Percentiles rank a stretch among this genome's conserved stretches.
Evolutionary conservation across 2,329 filamentous ascomycete genomes (phyloP).

Genomic region (Didymella lethalis): DNA sequence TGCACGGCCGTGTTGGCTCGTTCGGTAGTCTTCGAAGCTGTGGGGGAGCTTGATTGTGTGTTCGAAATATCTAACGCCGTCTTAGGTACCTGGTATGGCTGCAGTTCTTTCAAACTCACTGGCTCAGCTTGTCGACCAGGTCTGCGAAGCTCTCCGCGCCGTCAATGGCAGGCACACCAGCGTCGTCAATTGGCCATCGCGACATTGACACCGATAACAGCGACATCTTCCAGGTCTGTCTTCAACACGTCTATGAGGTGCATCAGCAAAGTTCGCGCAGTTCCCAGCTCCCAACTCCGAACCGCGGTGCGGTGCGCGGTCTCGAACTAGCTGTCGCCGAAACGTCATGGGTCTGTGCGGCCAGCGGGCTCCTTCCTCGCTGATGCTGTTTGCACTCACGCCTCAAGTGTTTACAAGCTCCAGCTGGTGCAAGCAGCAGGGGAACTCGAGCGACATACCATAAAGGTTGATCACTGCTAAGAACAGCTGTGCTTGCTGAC

Average conservation of each 20-base stretch:
- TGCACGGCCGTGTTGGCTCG: conserved; percentile 66
- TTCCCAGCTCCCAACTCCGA: conserved; percentile 6
- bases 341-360: conserved; percentile 31
- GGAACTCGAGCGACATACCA: neutral
- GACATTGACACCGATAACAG: conserved; percentile 39
- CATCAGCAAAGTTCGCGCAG: conserved; percentile 19
- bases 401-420: neutral
- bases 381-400: neutral
- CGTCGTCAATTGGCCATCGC: conserved; percentile 38
- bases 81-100: conserved; percentile 25
- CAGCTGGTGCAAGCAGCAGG: neutral
- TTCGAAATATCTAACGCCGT: conserved; percentile 51
- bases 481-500: neutral
- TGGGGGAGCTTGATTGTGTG: conserved; percentile 70
- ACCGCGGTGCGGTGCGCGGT: conserved; percentile 15
- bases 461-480: conserved; percentile 1
- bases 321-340: conserved; percentile 6
- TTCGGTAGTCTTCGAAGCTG: conserved; percentile 77
- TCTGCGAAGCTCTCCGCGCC: conserved; percentile 68
- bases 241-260: conserved; percentile 9
- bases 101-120: conserved; percentile 22
- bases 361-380: conserved; percentile 11
- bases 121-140: conserved; percentile 72
- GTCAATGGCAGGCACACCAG: conserved; percentile 64
- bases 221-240: conserved; percentile 33